phyloP scores from a whole-genome alignment of 192 early-diverging fungal genomes.

The Coemansia furcata region DNA sequence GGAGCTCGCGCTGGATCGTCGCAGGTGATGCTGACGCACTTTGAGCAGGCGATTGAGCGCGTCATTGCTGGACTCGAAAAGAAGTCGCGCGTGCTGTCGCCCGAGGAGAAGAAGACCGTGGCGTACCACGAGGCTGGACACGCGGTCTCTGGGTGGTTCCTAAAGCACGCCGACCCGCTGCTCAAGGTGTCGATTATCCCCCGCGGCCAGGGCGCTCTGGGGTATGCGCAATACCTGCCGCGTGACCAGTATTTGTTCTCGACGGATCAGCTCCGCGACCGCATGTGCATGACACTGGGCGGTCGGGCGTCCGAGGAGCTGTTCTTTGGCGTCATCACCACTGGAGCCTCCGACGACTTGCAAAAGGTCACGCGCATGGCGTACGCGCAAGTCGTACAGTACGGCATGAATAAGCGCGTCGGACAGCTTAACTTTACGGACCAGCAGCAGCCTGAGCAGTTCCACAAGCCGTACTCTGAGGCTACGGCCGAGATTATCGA shows the following conservation, averaged over 20 bases:
- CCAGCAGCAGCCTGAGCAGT: slow-evolving; percentile 66
- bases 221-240: slow-evolving; percentile 98
- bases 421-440: slow-evolving; percentile 85
- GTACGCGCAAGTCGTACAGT: slow-evolving; percentile 91
- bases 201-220: slow-evolving; percentile 89
- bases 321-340: slow-evolving; percentile 93
- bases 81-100: slow-evolving; percentile 90
- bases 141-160: slow-evolving; percentile 97
- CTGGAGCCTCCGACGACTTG: slow-evolving; percentile 92
- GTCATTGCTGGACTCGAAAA: slow-evolving; percentile 98
- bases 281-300: slow-evolving; percentile 87
- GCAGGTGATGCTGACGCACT: slow-evolving; percentile 80
- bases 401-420: slow-evolving; percentile 89
- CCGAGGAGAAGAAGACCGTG: slow-evolving; percentile 98
- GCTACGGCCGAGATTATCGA: slow-evolving; percentile 93
- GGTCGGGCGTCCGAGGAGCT: slow-evolving; percentile 87
- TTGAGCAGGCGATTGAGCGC: slow-evolving; percentile 97
- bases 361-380: slow-evolving; percentile 97
- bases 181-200: slow-evolving; percentile 99
- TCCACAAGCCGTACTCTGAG: slow-evolving; percentile 97
- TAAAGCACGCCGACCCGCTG: slow-evolving; percentile 92
- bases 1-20: slow-evolving; percentile 84
- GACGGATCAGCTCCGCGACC: slow-evolving; percentile 84
- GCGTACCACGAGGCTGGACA: slow-evolving; percentile 99
- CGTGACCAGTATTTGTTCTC: slow-evolving; percentile 97